phyloP scores from a whole-genome alignment of 2,329 filamentous ascomycete genomes.

The Elsinoe australis region DNA sequence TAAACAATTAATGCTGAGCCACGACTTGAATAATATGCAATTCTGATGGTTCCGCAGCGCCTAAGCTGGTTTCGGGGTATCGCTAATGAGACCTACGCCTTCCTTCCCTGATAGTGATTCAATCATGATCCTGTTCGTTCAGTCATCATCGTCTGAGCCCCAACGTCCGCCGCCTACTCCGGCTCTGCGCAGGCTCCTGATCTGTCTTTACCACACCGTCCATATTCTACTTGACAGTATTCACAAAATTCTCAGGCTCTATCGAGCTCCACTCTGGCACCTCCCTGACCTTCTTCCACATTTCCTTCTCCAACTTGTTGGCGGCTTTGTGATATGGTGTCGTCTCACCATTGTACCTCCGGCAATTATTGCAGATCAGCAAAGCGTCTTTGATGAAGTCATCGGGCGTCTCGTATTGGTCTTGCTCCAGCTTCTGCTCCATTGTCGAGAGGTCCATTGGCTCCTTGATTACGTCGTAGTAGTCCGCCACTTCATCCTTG shows the following conservation, averaged over 20 bases:
- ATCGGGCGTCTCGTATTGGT: slow-evolving; percentile 83
- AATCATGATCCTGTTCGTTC: no score
- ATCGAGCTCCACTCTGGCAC: slow-evolving; percentile 73
- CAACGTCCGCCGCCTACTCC: no score
- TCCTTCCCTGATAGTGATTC: no score
- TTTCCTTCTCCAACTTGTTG: slow-evolving; percentile 85
- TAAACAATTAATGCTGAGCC: no score
- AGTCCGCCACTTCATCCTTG: slow-evolving; percentile 93
- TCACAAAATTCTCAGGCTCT: slow-evolving; percentile 29
- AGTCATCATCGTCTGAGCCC: no score
- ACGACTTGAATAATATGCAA: no score
- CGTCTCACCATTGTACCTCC: slow-evolving; percentile 90
- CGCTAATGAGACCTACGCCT: no score
- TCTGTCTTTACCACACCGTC: no score
- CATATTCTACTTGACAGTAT: slow-evolving; percentile 12
- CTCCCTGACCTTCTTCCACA: slow-evolving; percentile 87
- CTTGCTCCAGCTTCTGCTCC: slow-evolving; percentile 90
- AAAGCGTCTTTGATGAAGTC: slow-evolving; percentile 86
- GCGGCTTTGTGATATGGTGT: slow-evolving; percentile 94
- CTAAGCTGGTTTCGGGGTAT: no score
- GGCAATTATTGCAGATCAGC: slow-evolving; percentile 89
- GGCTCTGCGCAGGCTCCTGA: no score
- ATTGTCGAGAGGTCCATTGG: slow-evolving; percentile 96
- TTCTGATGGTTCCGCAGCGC: no score
- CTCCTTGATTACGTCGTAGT: slow-evolving; percentile 96